phyloP scores from a whole-genome alignment of 2,329 filamentous ascomycete species.

The Colletotrichum tanaceti region DNA sequence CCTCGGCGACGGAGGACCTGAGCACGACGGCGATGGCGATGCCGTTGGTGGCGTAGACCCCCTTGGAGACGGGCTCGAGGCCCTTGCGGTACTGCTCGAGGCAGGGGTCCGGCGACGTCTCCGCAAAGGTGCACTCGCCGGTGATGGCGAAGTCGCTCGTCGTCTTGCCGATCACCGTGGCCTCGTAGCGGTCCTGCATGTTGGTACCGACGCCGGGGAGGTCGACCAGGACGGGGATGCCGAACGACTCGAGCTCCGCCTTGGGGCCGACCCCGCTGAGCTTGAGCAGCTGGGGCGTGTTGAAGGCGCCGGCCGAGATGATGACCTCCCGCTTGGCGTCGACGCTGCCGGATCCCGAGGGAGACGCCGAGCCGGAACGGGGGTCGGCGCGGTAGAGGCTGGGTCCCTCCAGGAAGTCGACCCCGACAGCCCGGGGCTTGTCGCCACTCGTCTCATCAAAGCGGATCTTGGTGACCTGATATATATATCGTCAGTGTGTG shows the following conservation, averaged over 20 bases:
- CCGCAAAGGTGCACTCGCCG: conserved; percentile 48
- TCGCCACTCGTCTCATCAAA: conserved; percentile 49
- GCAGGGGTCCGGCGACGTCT: conserved; percentile 51
- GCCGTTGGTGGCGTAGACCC: conserved; percentile 59
- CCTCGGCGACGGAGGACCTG: conserved; percentile 51
- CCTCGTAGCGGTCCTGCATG: conserved; percentile 59
- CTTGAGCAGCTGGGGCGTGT: conserved; percentile 64
- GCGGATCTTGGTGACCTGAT: conserved; percentile 51
- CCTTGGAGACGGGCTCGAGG: conserved; percentile 45
- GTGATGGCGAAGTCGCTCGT: conserved; percentile 46
- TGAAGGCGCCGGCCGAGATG: conserved; percentile 61
- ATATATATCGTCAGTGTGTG: no score
- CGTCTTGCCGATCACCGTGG: conserved; percentile 40
- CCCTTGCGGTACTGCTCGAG: conserved; percentile 48
- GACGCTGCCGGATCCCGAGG: conserved; percentile 1
- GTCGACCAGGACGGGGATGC: conserved; percentile 58
- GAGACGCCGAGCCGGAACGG: conserved; percentile 46
- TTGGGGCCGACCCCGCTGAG: conserved; percentile 61
- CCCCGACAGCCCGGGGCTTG: conserved; percentile 48
- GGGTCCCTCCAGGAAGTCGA: conserved; percentile 51
- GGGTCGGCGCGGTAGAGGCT: conserved; percentile 58
- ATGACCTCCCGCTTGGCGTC: conserved; percentile 58
- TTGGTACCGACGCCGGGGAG: conserved; percentile 64
- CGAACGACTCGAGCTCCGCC: conserved; percentile 54
- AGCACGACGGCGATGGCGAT: conserved; percentile 61